A percentile compares a stretch with the other conserved stretches of the same genome.
Evolutionary conservation across 352 stramenopile genomes (phyloP).

Genomic region (Thalassiosira delicatula): DNA sequence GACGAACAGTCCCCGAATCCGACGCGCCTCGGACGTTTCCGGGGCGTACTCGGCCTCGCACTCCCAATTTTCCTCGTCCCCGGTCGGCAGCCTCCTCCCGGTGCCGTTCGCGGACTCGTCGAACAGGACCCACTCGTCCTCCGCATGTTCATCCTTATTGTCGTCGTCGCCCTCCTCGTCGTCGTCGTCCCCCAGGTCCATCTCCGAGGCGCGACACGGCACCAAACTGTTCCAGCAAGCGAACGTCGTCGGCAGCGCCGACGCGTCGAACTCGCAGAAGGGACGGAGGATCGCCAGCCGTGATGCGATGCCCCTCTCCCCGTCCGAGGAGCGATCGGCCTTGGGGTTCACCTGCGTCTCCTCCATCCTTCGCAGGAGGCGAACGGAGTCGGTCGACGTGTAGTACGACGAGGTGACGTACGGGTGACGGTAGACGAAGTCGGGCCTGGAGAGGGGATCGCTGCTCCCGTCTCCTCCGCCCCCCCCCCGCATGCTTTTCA

Average conservation of each 20-base stretch:
- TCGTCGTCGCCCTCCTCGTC: slow-evolving; percentile 30
- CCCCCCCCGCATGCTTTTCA: too few species aligned
- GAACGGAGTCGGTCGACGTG: slow-evolving; percentile 57
- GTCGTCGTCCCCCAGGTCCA: slow-evolving; percentile 25
- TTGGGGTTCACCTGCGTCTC: slow-evolving; percentile 49
- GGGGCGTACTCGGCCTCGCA: slow-evolving; percentile 28
- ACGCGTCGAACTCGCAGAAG: slow-evolving; percentile 72
- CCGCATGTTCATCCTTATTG: background rate
- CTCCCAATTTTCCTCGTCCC: slow-evolving; percentile 49
- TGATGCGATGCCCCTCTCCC: slow-evolving; percentile 13
- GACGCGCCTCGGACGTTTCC: background rate
- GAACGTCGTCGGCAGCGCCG: slow-evolving; percentile 64
- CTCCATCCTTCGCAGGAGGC: slow-evolving; percentile 50
- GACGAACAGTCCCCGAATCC: slow-evolving; percentile 25
- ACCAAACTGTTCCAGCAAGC: slow-evolving; percentile 62
- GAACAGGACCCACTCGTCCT: slow-evolving; percentile 52
- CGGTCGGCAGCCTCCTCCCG: slow-evolving; percentile 11
- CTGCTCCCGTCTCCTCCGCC: too few species aligned
- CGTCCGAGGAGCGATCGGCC: too few species aligned
- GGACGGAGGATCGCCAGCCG: slow-evolving; percentile 38
- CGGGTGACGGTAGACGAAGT: slow-evolving; percentile 72
- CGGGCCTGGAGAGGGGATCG: slow-evolving; percentile 30
- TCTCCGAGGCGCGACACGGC: slow-evolving; percentile 64
- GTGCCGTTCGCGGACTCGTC: slow-evolving; percentile 46
- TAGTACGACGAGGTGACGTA: slow-evolving; percentile 72